Percentiles rank a stretch among this genome's conserved stretches.
These are phyloP conservation scores for Aureoboletus auriporus DNA, from an alignment of 768 basidiomycete species.

Conservation along the genomic window DNA sequence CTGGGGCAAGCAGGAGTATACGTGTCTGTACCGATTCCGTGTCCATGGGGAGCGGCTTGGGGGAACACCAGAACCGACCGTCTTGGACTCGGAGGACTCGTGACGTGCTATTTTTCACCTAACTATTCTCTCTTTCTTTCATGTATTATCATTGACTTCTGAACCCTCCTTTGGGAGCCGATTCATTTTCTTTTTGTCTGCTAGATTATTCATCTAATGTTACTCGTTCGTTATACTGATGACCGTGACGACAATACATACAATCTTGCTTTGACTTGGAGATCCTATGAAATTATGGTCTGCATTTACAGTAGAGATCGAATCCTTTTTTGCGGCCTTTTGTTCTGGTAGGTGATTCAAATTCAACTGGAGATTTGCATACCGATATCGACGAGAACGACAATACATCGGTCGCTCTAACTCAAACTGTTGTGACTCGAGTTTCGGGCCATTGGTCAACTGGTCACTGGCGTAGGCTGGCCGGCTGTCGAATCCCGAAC, in stretches of 20 bases:
- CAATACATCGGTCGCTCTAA: too few relatives aligned
- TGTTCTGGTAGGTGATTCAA: too few relatives aligned
- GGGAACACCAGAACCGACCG: conserved; percentile 35
- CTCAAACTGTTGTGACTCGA: too few relatives aligned
- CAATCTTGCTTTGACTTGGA: conserved; percentile 1
- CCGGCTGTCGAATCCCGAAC: too few relatives aligned
- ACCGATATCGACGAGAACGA: too few relatives aligned
- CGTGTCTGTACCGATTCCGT: conserved; percentile 85
- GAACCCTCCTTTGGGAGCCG: too few relatives aligned
- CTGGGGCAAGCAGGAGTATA: conserved; percentile 81
- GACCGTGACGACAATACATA: conserved; percentile 21
- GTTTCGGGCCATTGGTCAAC: too few relatives aligned
- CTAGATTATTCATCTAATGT: conserved; percentile 8
- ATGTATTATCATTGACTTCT: neutral
- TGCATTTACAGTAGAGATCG: too few relatives aligned
- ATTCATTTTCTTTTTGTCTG: neutral
- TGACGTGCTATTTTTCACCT: conserved; percentile 12
- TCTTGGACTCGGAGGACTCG: conserved; percentile 22
- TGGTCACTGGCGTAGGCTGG: too few relatives aligned
- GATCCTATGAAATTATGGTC: too few relatives aligned
- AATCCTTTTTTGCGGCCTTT: too few relatives aligned
- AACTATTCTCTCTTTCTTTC: neutral
- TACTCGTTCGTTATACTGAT: conserved; percentile 19
- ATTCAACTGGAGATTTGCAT: too few relatives aligned
- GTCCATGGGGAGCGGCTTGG: conserved; percentile 64